A percentile compares a stretch with the other conserved stretches of the same genome.
These are phyloP conservation scores for Beauveria caledonica DNA, from an alignment of 2,329 filamentous ascomycete genomes.

Conservation along the genomic window DNA sequence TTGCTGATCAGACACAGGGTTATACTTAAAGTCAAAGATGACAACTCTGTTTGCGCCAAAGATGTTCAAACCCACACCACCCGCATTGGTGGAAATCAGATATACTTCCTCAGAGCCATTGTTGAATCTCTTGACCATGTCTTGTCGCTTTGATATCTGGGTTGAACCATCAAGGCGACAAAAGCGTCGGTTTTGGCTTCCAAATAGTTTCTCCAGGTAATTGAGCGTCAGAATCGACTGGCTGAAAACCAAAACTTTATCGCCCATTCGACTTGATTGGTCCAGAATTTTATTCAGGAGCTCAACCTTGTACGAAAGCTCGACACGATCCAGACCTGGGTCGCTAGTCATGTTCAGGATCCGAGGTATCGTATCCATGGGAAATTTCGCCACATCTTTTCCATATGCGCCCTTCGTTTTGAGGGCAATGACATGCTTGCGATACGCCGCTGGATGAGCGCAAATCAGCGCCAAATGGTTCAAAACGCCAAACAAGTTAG, in stretches of 20 bases:
- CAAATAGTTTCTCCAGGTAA: slow-evolving; percentile 55
- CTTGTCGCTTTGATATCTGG: slow-evolving; percentile 47
- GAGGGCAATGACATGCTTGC: slow-evolving; percentile 22
- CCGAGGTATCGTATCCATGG: slow-evolving; percentile 19
- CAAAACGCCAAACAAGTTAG: slow-evolving; percentile 27
- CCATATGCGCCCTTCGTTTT: slow-evolving; percentile 9
- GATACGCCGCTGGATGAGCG: slow-evolving; percentile 44
- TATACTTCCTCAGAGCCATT: slow-evolving; percentile 48
- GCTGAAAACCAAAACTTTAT: slow-evolving; percentile 77
- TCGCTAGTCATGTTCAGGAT: slow-evolving; percentile 29
- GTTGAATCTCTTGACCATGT: slow-evolving; percentile 63
- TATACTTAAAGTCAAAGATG: slow-evolving; percentile 77
- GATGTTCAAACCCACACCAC: slow-evolving; percentile 77
- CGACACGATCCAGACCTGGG: slow-evolving; percentile 34
- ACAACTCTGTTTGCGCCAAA: slow-evolving; percentile 77
- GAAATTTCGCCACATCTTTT: slow-evolving; percentile 16
- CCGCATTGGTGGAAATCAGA: slow-evolving; percentile 76
- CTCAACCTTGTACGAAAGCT: slow-evolving; percentile 58
- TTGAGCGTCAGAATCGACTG: slow-evolving; percentile 62
- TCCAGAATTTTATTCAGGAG: slow-evolving; percentile 63
- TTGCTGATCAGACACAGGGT: slow-evolving; percentile 75
- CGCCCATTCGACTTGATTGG: slow-evolving; percentile 49
- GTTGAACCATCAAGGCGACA: slow-evolving; percentile 62
- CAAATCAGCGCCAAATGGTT: slow-evolving; percentile 39
- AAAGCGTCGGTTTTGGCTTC: slow-evolving; percentile 37